phyloP scores from a whole-genome alignment of 2,329 filamentous ascomycete genomes.

The Hypoxylon sp. region DNA sequence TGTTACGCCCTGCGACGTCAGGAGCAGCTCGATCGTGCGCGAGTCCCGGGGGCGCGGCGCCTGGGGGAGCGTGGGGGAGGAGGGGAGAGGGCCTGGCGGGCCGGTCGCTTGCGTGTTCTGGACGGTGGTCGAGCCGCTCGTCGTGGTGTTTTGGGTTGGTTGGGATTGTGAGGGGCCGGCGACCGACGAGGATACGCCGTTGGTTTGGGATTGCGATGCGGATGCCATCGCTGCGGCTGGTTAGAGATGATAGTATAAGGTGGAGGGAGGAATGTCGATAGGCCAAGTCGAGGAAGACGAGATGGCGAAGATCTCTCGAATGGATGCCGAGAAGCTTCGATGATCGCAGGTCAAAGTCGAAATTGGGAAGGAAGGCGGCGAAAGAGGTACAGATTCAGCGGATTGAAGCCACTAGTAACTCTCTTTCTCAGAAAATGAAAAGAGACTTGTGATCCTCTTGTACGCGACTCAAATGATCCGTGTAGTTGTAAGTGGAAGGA shows the following conservation, averaged over 20 bases:
- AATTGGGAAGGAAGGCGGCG: not conserved
- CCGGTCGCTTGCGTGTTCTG: conserved; percentile 42
- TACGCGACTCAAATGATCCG: not conserved
- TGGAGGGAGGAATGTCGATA: not conserved
- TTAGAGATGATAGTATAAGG: not conserved
- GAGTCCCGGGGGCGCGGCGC: conserved; percentile 78
- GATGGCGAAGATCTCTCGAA: not conserved
- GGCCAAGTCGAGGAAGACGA: not conserved
- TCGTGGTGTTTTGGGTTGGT: conserved; percentile 42
- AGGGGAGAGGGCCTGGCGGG: conserved; percentile 44
- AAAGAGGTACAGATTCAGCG: not conserved
- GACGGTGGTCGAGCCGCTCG: conserved; percentile 52
- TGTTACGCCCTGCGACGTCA: conserved; percentile 81
- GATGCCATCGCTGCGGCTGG: conserved; percentile 48
- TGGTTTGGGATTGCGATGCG: conserved; percentile 60
- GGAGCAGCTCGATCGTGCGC: conserved; percentile 81
- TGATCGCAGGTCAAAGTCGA: not conserved
- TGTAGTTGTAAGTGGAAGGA: not conserved
- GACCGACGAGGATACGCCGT: conserved; percentile 60
- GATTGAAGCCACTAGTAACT: not conserved
- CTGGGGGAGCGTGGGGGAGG: conserved; percentile 43
- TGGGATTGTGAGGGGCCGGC: conserved; percentile 50
- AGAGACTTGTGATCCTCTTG: not conserved
- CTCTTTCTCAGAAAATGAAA: not conserved
- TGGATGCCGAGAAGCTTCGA: conserved; percentile 1